phyloP scores from a whole-genome alignment of 179 eudicot genomes.

The Camellia oleifera region DNA sequence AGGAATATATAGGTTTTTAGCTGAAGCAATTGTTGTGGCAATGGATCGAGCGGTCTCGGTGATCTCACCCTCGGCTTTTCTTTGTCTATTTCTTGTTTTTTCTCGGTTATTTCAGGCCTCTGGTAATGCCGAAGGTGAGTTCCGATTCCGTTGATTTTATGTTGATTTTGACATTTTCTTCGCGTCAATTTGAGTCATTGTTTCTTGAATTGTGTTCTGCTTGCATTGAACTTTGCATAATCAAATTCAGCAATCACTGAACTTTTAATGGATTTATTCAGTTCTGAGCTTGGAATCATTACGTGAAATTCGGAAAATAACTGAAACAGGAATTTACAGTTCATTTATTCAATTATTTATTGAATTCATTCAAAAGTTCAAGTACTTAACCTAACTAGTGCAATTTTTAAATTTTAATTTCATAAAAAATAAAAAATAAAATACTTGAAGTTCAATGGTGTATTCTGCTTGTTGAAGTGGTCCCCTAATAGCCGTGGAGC shows the following conservation, averaged over 20 bases:
- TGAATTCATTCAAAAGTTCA: not conserved
- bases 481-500: too few species aligned
- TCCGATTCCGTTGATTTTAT: not conserved
- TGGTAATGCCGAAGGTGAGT: conserved; percentile 36
- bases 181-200: not conserved
- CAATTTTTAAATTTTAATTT: too few species aligned
- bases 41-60: conserved; percentile 26
- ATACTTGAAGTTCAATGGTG: too few species aligned
- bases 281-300: too few species aligned
- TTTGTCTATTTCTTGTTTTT: conserved; percentile 25
- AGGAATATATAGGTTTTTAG: conserved; percentile 17
- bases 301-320: too few species aligned
- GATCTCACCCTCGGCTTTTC: conserved; percentile 1
- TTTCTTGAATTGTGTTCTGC: not conserved
- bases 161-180: too few species aligned
- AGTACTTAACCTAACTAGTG: too few species aligned
- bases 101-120: conserved; percentile 17
- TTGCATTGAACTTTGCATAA: not conserved
- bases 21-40: not conserved
- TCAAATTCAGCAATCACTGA: not conserved
- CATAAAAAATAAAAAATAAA: too few species aligned
- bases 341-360: too few species aligned
- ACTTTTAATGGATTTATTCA: too few species aligned
- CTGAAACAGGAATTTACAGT: too few species aligned
- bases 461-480: too few species aligned